These are phyloP conservation scores for Aspergillus flavus DNA, from an alignment of 2,329 filamentous ascomycete species.

Conservation along the genomic window DNA sequence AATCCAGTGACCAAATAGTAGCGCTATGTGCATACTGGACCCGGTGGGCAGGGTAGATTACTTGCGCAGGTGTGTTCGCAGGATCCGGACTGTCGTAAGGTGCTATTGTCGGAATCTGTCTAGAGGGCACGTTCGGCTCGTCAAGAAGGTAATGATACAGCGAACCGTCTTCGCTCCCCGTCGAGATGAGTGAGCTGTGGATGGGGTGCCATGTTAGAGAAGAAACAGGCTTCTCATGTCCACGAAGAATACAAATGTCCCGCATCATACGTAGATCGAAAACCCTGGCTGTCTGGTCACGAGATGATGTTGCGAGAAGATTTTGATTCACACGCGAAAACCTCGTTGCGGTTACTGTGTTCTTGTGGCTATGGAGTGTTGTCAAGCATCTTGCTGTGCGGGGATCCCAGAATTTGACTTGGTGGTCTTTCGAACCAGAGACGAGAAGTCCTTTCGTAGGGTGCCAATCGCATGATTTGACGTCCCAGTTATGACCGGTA, in stretches of 20 bases:
- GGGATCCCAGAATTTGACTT: slow-evolving; percentile 99
- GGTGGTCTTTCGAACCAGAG: slow-evolving; percentile 95
- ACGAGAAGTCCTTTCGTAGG: slow-evolving; percentile 91
- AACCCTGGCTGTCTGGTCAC: slow-evolving; percentile 88
- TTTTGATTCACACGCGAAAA: slow-evolving; percentile 86
- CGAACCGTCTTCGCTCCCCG: slow-evolving; percentile 85
- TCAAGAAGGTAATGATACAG: slow-evolving; percentile 95
- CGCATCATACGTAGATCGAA: slow-evolving; percentile 99
- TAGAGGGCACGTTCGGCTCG: slow-evolving; percentile 82
- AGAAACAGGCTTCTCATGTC: slow-evolving; percentile 94
- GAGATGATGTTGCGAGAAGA: slow-evolving; percentile 86
- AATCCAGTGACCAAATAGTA: slow-evolving; percentile 96
- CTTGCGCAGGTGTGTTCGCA: slow-evolving; percentile 76
- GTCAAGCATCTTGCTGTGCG: slow-evolving; percentile 85
- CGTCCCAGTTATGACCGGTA: slow-evolving; percentile 96
- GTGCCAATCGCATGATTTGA: slow-evolving; percentile 97
- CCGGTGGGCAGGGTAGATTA: slow-evolving; percentile 89
- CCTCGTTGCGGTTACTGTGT: slow-evolving; percentile 87
- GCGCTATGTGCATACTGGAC: slow-evolving; percentile 88
- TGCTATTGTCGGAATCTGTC: slow-evolving; percentile 70
- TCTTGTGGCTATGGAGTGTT: slow-evolving; percentile 95
- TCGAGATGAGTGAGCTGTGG: slow-evolving; percentile 84
- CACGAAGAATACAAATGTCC: slow-evolving; percentile 88
- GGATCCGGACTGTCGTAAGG: slow-evolving; percentile 86
- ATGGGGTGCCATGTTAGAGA: slow-evolving; percentile 93